Percentiles rank a stretch among this genome's conserved stretches.
Evolutionary conservation across 2,329 filamentous ascomycete species (phyloP).

Genomic region (Plenodomus lindquistii): DNA sequence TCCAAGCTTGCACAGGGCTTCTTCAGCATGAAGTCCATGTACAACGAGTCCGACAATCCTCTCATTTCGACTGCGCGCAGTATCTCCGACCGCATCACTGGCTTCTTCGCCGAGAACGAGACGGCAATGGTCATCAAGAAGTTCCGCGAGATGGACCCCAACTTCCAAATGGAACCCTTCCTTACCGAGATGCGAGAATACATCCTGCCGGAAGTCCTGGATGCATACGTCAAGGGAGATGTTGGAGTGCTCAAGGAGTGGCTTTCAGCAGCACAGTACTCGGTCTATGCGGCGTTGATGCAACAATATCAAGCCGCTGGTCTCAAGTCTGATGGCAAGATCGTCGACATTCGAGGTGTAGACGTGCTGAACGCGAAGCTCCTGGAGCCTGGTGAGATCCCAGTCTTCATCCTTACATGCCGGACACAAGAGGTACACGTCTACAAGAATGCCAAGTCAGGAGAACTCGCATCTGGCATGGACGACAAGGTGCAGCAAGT

Average conservation of each 20-base stretch:
- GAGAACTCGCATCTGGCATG: constrained; percentile 91
- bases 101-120: constrained; percentile 98
- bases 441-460: constrained; percentile 88
- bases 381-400: constrained; percentile 82
- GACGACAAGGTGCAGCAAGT: constrained; percentile 98
- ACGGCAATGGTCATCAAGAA: constrained; percentile 97
- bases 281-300: constrained; percentile 93
- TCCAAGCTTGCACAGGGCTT: constrained; percentile 86
- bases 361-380: constrained; percentile 82
- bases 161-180: constrained; percentile 94
- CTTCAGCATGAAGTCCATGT: constrained; percentile 82
- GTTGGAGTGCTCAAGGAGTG: constrained; percentile 87
- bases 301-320: constrained; percentile 94
- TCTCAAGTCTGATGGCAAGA: constrained; percentile 90
- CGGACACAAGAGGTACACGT: constrained; percentile 97
- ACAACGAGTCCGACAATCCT: constrained; percentile 97
- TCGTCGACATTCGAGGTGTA: constrained; percentile 92
- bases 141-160: constrained; percentile 93
- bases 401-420: constrained; percentile 96
- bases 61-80: constrained; percentile 89
- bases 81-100: constrained; percentile 88
- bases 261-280: constrained; percentile 95
- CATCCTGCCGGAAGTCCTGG: constrained; percentile 93
- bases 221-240: constrained; percentile 97
- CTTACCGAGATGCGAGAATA: constrained; percentile 95